Conservation (phyloP, 2,329 filamentous ascomycete genomes). For the Juglanconis juglandina region DNA sequence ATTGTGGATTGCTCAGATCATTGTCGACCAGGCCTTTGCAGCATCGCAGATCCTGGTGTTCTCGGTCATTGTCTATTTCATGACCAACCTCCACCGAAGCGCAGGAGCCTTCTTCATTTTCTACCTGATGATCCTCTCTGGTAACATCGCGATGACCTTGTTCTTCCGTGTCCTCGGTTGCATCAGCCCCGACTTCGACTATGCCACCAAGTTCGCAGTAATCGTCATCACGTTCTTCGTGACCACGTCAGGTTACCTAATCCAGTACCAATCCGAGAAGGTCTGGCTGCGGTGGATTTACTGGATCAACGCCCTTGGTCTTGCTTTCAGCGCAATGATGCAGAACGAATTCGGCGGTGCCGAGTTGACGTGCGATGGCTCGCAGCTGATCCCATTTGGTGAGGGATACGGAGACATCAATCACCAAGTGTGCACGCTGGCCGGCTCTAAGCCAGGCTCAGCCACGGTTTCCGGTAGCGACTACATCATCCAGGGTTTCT, state of each 20-base stretch:
- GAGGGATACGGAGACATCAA: constrained; percentile 66
- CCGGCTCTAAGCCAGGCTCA: constrained; percentile 67
- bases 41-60: constrained; percentile 69
- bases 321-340: constrained; percentile 77
- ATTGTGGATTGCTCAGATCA: constrained; percentile 78
- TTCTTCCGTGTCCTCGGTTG: constrained; percentile 76
- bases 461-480: constrained; percentile 59
- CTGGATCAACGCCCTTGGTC: constrained; percentile 71
- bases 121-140: constrained; percentile 65
- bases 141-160: constrained; percentile 70
- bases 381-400: constrained; percentile 69
- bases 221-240: constrained; percentile 79
- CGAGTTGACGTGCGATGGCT: constrained; percentile 64
- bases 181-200: constrained; percentile 76
- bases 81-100: constrained; percentile 66
- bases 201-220: constrained; percentile 78
- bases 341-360: constrained; percentile 77
- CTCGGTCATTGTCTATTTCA: constrained; percentile 75
- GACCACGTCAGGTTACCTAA: constrained; percentile 77
- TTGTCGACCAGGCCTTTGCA: constrained; percentile 72
- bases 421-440: constrained; percentile 77
- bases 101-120: constrained; percentile 77
- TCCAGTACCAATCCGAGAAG: constrained; percentile 72
- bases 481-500: constrained; percentile 68
- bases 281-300: constrained; percentile 79